phyloP scores from a whole-genome alignment of 2,329 filamentous ascomycete genomes.

The Beauveria scarabaeidicola region DNA sequence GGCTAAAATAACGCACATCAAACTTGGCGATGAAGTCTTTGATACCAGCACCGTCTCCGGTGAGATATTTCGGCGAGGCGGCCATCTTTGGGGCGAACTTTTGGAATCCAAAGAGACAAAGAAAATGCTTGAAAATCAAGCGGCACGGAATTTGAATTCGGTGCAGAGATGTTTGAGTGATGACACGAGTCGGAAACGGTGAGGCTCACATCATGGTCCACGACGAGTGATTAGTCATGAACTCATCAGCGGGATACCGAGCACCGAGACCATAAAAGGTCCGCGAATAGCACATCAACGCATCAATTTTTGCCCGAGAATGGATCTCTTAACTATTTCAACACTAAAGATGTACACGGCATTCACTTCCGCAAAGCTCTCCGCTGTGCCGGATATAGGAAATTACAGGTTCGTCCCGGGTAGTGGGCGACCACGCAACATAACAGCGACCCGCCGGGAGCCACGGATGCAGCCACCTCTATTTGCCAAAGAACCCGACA shows the following conservation, averaged over 20 bases:
- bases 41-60: conserved; percentile 68
- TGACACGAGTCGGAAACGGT: neutral
- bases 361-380: neutral
- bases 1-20: conserved; percentile 58
- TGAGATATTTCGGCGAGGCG: conserved; percentile 54
- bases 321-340: rapidly evolving
- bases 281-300: neutral
- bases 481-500: too few species aligned
- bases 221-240: conserved; percentile 5
- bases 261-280: neutral
- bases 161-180: neutral
- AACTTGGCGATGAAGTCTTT: conserved; percentile 81
- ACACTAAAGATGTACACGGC: too few species aligned
- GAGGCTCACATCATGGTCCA: neutral
- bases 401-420: neutral
- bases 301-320: neutral
- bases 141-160: too few species aligned
- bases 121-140: neutral
- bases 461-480: too few species aligned
- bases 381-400: neutral
- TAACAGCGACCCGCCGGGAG: neutral
- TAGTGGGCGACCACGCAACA: neutral
- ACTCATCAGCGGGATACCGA: neutral
- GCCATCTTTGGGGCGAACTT: neutral
- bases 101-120: neutral